These are phyloP conservation scores for Physcia stellaris DNA, from an alignment of 495 filamentous ascomycete genomes.

Conservation along the genomic window DNA sequence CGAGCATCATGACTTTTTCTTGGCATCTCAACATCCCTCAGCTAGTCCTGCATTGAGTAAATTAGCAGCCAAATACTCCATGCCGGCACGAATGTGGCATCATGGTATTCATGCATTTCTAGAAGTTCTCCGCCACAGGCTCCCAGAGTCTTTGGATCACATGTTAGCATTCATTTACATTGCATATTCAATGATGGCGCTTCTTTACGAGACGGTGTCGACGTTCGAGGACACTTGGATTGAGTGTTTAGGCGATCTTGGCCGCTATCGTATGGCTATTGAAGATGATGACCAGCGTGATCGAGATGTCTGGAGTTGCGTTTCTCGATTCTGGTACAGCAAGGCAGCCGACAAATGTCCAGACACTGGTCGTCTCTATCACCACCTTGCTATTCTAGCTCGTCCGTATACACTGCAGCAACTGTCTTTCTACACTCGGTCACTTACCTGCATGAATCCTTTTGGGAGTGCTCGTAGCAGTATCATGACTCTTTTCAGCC, in stretches of 20 bases:
- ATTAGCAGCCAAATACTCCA: constrained; percentile 29
- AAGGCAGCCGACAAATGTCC: constrained; percentile 62
- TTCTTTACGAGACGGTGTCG: constrained; percentile 37
- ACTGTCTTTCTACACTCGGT: constrained; percentile 56
- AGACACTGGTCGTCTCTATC: constrained; percentile 60
- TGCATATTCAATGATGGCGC: constrained; percentile 38
- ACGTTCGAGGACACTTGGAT: constrained; percentile 79
- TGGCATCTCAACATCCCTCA: constrained; percentile 36
- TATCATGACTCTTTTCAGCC: constrained; percentile 56
- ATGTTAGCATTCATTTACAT: constrained; percentile 41
- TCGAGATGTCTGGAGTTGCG: constrained; percentile 63
- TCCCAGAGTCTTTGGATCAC: constrained; percentile 34
- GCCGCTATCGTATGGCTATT: constrained; percentile 37
- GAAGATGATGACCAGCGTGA: constrained; percentile 44
- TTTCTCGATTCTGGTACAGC: constrained; percentile 69
- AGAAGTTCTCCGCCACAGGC: constrained; percentile 28
- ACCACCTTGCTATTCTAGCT: constrained; percentile 73
- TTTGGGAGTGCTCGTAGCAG: constrained; percentile 54
- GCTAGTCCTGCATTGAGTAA: constrained; percentile 24
- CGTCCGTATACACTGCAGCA: constrained; percentile 61
- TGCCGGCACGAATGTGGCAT: constrained; percentile 39
- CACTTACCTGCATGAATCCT: constrained; percentile 32
- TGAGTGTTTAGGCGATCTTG: constrained; percentile 53
- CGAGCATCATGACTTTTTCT: constrained; percentile 34
- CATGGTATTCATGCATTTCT: constrained; percentile 38